Conservation (phyloP, 371 early-diverging fungal genomes). For the Paramicrosporidium saccamoebae region DNA sequence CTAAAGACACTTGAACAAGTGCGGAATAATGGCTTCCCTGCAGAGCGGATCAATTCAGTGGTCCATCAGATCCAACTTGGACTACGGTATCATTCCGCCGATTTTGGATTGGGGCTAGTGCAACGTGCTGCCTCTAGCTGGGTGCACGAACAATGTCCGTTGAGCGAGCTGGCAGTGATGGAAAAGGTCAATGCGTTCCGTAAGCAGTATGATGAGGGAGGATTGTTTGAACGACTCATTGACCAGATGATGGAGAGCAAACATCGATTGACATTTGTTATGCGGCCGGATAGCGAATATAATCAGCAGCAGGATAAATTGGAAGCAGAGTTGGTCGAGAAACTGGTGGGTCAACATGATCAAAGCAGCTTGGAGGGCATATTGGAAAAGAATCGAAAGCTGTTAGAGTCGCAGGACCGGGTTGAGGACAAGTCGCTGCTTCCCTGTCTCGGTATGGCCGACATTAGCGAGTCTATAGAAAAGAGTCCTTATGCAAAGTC, state of each 20-base stretch:
- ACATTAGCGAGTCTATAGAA: no score
- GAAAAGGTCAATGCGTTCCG: conserved; percentile 34
- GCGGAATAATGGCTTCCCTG: conserved; percentile 31
- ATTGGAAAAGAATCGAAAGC: conserved; percentile 10
- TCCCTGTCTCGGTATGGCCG: conserved; percentile 34
- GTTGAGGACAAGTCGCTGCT: conserved; percentile 40
- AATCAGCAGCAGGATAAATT: conserved; percentile 11
- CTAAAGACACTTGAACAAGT: conserved; percentile 21
- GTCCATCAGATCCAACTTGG: conserved; percentile 62
- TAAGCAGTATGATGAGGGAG: conserved; percentile 14
- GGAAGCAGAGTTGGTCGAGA: conserved; percentile 22
- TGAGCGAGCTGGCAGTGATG: conserved; percentile 42
- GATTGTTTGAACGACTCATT: conserved; percentile 27
- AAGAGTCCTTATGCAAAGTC: no score
- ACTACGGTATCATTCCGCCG: conserved; percentile 50
- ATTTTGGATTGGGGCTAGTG: conserved; percentile 54
- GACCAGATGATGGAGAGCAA: conserved; percentile 29
- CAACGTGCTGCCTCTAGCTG: conserved; percentile 34
- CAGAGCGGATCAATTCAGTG: conserved; percentile 40
- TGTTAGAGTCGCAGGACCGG: conserved; percentile 27
- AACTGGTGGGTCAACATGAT: conserved; percentile 16
- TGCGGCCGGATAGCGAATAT: conserved; percentile 39
- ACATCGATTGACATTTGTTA: conserved; percentile 34
- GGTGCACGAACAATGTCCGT: conserved; percentile 59
- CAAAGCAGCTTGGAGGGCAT: conserved; percentile 17